Evolutionary conservation across 2,329 filamentous ascomycete genomes (phyloP).

Genomic region (Metarhizium brunneum): DNA sequence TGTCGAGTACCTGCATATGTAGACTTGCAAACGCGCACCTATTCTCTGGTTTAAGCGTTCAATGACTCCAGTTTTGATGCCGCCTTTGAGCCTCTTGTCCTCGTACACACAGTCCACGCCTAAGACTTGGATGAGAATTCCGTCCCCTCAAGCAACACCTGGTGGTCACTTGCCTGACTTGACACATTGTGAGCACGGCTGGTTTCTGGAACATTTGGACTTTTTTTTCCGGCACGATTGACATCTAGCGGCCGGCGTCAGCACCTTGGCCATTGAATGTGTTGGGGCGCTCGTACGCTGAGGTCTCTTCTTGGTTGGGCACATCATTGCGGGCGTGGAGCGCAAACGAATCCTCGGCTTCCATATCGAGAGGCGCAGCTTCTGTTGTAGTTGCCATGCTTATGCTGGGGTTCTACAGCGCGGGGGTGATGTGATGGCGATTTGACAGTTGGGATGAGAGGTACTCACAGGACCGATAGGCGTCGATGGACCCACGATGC

Average conservation of each 20-base stretch:
- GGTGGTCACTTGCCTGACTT: conserved; percentile 12
- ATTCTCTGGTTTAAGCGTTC: conserved; percentile 24
- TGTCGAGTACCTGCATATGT: no score
- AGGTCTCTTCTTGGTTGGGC: not conserved
- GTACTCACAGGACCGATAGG: no score
- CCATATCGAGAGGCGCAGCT: no score
- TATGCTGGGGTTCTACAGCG: no score
- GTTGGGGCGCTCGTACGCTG: not conserved
- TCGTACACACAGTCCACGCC: conserved; percentile 25
- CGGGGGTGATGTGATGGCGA: no score
- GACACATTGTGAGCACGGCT: conserved; percentile 33
- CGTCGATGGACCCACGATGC: no score
- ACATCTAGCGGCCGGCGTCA: conserved; percentile 14
- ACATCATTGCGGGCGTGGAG: no score
- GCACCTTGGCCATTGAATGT: not conserved
- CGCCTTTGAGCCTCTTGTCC: conserved; percentile 21
- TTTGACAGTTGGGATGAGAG: no score
- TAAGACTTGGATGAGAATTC: conserved; percentile 3
- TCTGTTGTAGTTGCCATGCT: no score
- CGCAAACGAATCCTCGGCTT: no score
- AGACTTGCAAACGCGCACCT: not conserved
- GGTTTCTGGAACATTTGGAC: conserved; percentile 30
- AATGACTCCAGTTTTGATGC: conserved; percentile 23
- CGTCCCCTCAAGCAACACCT: not conserved
- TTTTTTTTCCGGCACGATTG: conserved; percentile 36